These are phyloP conservation scores for Paraphaeosphaeria minitans DNA, from an alignment of 2,329 filamentous ascomycete genomes.

Conservation along the genomic window DNA sequence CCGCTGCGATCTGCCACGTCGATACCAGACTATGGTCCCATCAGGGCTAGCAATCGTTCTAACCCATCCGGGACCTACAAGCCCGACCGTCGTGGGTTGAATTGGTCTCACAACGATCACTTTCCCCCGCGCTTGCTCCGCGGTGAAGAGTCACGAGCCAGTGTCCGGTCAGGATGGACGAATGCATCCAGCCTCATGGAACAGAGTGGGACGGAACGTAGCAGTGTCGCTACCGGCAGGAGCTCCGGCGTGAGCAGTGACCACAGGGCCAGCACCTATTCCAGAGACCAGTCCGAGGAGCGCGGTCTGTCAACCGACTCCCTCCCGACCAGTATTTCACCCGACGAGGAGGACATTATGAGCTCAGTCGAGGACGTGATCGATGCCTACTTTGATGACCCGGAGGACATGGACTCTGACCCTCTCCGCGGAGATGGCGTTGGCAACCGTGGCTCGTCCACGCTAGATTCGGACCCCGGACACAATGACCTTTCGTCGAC, in stretches of 20 bases:
- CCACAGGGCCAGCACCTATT: constrained; percentile 53
- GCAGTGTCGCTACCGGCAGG: constrained; percentile 78
- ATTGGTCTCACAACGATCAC: constrained; percentile 43
- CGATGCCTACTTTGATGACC: constrained; percentile 65
- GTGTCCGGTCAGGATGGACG: constrained; percentile 65
- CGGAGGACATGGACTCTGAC: constrained; percentile 55
- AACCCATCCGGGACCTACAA: constrained; percentile 44
- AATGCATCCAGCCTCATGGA: constrained; percentile 62
- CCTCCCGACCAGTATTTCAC: constrained; percentile 27
- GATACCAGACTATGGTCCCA: constrained; percentile 44
- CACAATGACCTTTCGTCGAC: constrained; percentile 33
- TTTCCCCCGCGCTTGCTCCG: constrained; percentile 39
- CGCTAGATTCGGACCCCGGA: constrained; percentile 26
- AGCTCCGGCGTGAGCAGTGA: constrained; percentile 69
- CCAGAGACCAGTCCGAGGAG: constrained; percentile 35
- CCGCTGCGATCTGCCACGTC: constrained; percentile 44
- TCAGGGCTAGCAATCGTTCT: constrained; percentile 32
- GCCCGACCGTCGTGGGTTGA: constrained; percentile 43
- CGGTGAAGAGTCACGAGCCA: constrained; percentile 57
- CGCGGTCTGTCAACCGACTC: constrained; percentile 40
- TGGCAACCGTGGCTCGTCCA: constrained; percentile 23
- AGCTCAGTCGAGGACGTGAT: constrained; percentile 64
- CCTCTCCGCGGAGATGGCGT: not conserved
- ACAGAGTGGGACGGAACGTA: constrained; percentile 73
- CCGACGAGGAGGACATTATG: constrained; percentile 50